Evolutionary conservation across 1,139 yeast species (phyloP).

Genomic region (Candida sp.): DNA sequence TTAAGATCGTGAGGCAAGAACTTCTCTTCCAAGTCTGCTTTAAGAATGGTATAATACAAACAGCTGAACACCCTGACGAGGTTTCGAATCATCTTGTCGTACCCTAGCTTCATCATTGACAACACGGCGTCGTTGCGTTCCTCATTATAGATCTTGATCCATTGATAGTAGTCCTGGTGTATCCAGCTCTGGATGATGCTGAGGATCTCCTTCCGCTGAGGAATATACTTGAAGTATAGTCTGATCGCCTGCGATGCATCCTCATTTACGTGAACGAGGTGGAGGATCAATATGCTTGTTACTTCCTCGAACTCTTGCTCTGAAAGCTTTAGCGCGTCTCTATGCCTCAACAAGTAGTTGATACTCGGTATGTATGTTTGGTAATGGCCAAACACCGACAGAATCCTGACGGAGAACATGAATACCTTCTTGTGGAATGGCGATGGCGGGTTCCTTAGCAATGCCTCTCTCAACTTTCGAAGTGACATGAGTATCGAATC

Average conservation of each 20-base stretch:
- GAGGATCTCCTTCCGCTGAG: conserved; percentile 23
- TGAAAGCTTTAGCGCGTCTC: conserved; percentile 11
- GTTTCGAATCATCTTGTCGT: conserved; percentile 27
- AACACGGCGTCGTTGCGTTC: conserved; percentile 32
- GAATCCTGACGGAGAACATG: conserved; percentile 51
- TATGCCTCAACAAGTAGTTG: conserved; percentile 34
- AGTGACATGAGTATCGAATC: conserved; percentile 33
- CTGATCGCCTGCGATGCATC: conserved; percentile 39
- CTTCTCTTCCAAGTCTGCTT: conserved; percentile 21
- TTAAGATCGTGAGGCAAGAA: conserved; percentile 33
- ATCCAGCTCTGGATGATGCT: conserved; percentile 39
- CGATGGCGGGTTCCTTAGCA: conserved; percentile 39
- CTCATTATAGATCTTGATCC: conserved; percentile 42
- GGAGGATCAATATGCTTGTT: conserved; percentile 44
- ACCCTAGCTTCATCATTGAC: conserved; percentile 48
- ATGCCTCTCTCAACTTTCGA: conserved; percentile 58
- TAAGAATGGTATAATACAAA: conserved; percentile 39
- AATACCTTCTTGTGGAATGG: conserved; percentile 52
- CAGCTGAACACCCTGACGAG: conserved; percentile 33
- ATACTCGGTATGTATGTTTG: conserved; percentile 64
- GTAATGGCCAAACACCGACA: conserved; percentile 53
- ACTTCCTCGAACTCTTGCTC: conserved; percentile 42
- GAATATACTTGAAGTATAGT: conserved; percentile 31
- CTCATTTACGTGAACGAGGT: conserved; percentile 50
- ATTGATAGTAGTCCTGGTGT: conserved; percentile 38